Evolutionary conservation across 2,329 filamentous ascomycete species (phyloP).

Genomic region (Periconia macrospinosa): DNA sequence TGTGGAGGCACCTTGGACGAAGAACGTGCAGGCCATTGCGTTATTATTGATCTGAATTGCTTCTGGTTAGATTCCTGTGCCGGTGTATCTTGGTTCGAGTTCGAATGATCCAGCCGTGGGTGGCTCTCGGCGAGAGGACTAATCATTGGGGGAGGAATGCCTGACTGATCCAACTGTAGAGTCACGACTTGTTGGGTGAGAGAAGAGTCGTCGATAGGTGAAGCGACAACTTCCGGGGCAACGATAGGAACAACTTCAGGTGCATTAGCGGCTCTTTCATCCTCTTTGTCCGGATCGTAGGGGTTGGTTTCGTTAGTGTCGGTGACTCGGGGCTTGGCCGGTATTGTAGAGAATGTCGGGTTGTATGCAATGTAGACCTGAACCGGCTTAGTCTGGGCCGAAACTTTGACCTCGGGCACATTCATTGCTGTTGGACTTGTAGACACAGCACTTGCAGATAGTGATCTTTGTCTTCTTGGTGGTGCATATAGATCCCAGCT

Average conservation of each 20-base stretch:
- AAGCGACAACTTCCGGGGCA: not conserved
- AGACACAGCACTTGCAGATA: not conserved
- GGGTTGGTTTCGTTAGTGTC: not conserved
- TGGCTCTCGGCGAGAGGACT: not conserved
- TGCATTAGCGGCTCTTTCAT: not conserved
- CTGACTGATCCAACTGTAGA: not conserved
- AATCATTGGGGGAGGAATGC: not conserved
- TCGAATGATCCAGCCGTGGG: not conserved
- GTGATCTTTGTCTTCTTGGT: not conserved
- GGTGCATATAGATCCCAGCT: conserved; percentile 12
- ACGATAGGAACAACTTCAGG: not conserved
- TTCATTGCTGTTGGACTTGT: not conserved
- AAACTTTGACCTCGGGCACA: not conserved
- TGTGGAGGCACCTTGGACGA: not conserved
- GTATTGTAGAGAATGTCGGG: not conserved
- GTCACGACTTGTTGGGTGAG: not conserved
- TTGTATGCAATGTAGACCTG: not conserved
- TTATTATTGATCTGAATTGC: not conserved
- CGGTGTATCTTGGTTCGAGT: not conserved
- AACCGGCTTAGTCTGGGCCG: not conserved
- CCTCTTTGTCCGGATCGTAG: not conserved
- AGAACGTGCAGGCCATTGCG: not conserved
- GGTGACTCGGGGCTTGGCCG: not conserved
- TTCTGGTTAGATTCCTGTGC: not conserved
- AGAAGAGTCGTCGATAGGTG: not conserved